Evolutionary conservation across 768 basidiomycete species (phyloP), one percentile per base, ranked within the genome.

Genomic region (Hygrophorus pudorinus): DNA sequence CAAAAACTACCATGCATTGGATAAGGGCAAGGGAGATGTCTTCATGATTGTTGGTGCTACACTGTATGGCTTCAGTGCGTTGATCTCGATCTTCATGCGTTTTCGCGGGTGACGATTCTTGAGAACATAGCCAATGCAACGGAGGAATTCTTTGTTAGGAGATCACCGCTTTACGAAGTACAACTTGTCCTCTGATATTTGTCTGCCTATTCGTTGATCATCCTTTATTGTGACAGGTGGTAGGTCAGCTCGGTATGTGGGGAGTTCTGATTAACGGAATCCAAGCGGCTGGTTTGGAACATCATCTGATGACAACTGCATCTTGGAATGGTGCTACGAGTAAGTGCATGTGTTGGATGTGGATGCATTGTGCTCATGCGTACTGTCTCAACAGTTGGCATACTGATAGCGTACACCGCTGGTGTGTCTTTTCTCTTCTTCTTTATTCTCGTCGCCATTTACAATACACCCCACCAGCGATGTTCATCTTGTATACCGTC

Each of bases 31-130:
- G 58, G 89, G 89, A 9, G 87, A 90, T 58, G 80, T 72, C 20
- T 88, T 89, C 57, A 90, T 91, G 85, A 75, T 92, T 46, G 72
- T 81, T 38, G 89, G 86, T 20, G 85, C 89, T 3, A 84, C 85
- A 0, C 69, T 91, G 16, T 91, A 91, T 51, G 89, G 89, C 36
- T 79, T 90, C 59, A 85, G 86, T 89, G 55, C 48, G 81, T 75
- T 14, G 30, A 31, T 35, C 20, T 33, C 29, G 21, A 32, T 44
- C 4, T 11, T n/a, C 42, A 10, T 3, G 7, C 20, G 11, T 4
- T 13, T n/a, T 8, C n/a, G 28, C n/a, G n/a, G n/a, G n/a, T 29
- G n/a, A 18, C 10, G 12, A 7, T 10, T 12, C 20, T 39, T 28
- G 2, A 7, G 18, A 42, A 42, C 17, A 24, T 50, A 89, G 87